Evolutionary conservation across 495 filamentous ascomycete species (phyloP), one percentile per base, ranked within the genome.

Genomic region (Saxophila tyrrhenica): DNA sequence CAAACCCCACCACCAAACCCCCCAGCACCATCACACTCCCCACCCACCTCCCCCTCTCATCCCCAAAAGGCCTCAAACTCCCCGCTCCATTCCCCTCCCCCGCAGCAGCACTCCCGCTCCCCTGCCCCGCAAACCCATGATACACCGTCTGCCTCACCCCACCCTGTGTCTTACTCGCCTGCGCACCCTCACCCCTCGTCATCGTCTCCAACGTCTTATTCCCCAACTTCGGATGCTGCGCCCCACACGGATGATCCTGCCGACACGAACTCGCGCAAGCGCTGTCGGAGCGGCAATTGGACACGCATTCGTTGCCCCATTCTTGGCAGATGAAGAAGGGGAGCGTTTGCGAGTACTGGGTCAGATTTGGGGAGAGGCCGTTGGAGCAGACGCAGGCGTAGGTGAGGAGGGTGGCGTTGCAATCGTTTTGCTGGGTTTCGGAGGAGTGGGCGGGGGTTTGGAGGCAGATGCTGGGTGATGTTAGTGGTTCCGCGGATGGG

Each of bases 161-260:
- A 5, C 38, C 50, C 16, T 50, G 24, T 29, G 42, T 11, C 39
- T 39, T 25, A 24, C 50, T 22, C 19, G 10, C 7, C 35, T 38
- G 13, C 21, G 29, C 22, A 11, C 21, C 54, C 29, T 35, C 7
- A 13, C 29, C 13, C 29, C 5, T 35, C 20, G 38, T 45, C 25
- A 9, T 39, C 8, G 25, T 54, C 32, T 24, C 32, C 32, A 59
- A 19, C 29, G 43, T 59, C 21, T 45, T 49, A 24, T 59, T 59
- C n/a, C 8, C 13, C 39, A 38, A 21, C 2, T n/a, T 50, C 1
- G 56, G 56, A 43, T 50, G 47, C 39, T 59, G 78, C 8, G 89
- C 89, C 61, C 89, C 89, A 62, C 89, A 95, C 7, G 86, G 87
- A 64, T 94, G 73, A 51, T 86, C 64, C 49, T 75, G 63, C 58